A percentile compares a stretch with the other conserved stretches of the same genome.
These are phyloP conservation scores for Escallonia herrerae DNA, from an alignment of 129 eudicot species.

Conservation along the genomic window DNA sequence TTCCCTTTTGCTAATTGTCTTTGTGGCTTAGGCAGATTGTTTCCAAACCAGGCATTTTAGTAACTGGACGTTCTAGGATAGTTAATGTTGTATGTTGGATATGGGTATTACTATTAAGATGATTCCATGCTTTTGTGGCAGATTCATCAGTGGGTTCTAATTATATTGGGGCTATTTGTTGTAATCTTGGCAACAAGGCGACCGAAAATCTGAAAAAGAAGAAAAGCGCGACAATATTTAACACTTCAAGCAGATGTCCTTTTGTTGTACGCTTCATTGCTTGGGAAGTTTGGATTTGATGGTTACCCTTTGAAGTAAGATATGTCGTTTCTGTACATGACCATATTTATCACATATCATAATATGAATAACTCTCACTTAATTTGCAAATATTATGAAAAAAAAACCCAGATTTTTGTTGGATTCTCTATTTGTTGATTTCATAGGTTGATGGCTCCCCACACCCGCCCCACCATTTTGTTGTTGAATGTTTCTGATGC, in stretches of 20 bases:
- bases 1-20: conserved; percentile 14
- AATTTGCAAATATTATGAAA: too few species aligned
- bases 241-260: conserved; percentile 11
- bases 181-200: conserved; percentile 20
- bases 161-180: conserved; percentile 16
- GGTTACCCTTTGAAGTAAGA: too few species aligned
- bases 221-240: conserved; percentile 11
- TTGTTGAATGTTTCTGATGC: too few species aligned
- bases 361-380: too few species aligned
- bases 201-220: conserved; percentile 8
- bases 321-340: too few species aligned
- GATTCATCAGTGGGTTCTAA: not conserved
- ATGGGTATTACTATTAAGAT: conserved; percentile 21
- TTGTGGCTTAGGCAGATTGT: conserved; percentile 20
- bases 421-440: too few species aligned
- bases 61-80: conserved; percentile 23
- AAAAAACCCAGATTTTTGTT: too few species aligned
- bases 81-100: conserved; percentile 24
- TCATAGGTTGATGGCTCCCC: too few species aligned
- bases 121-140: not conserved
- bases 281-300: too few species aligned
- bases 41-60: conserved; percentile 26
- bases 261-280: too few species aligned
- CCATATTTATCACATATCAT: too few species aligned
- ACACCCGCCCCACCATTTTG: too few species aligned